Percentiles rank a stretch among this genome's conserved stretches.
phyloP scores from a whole-genome alignment of 768 basidiomycete genomes.

The Calocera viscosa region DNA sequence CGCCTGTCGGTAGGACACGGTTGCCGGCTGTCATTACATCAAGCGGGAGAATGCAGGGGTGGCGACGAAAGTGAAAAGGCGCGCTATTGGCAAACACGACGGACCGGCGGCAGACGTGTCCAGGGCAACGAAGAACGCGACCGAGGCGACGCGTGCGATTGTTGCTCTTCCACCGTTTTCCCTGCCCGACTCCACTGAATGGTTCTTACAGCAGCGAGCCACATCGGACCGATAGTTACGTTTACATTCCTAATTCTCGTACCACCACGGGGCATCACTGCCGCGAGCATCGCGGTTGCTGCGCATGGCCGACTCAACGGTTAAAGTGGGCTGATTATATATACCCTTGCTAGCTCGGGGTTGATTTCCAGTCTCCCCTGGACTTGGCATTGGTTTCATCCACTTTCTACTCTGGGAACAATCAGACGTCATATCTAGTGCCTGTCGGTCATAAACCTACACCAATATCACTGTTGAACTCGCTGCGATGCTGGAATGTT shows the following conservation, averaged over 20 bases:
- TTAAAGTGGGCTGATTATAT: neutral
- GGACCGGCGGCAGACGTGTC: neutral
- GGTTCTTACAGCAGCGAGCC: neutral
- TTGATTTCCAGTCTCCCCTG: neutral
- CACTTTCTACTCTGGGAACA: no score
- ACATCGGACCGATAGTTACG: neutral
- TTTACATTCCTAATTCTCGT: neutral
- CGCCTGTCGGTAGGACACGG: neutral
- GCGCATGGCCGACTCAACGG: neutral
- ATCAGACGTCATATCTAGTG: no score
- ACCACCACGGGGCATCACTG: no score
- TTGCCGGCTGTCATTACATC: neutral
- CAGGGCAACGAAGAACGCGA: conserved; percentile 7
- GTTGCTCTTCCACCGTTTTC: neutral
- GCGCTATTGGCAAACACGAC: neutral
- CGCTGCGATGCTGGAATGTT: no score
- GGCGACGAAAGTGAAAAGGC: neutral
- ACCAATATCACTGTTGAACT: no score
- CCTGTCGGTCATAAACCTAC: no score
- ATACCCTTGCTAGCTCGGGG: neutral
- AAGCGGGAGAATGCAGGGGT: neutral
- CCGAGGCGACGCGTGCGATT: neutral
- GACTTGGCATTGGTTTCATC: no score
- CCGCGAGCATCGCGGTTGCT: neutral
- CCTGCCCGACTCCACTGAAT: neutral